Conservation (phyloP, 768 basidiomycete genomes). For the Agaricus bisporus region DNA sequence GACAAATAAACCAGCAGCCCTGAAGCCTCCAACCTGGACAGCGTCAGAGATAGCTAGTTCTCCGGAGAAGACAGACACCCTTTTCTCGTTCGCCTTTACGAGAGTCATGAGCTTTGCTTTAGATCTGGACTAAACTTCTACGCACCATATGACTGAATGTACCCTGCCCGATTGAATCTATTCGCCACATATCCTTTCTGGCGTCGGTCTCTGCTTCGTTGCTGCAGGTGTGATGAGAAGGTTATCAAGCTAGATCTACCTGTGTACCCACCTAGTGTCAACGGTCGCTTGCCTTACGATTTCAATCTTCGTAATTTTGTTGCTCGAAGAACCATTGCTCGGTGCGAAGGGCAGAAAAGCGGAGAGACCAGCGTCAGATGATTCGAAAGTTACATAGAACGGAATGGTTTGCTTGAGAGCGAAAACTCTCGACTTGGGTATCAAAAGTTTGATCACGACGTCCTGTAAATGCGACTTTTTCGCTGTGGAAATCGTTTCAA, state of each 20-base stretch:
- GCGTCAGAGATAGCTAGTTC: slow-evolving; percentile 46
- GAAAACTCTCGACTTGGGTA: slow-evolving; percentile 58
- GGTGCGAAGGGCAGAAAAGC: slow-evolving; percentile 59
- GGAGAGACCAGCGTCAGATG: slow-evolving; percentile 48
- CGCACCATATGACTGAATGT: slow-evolving; percentile 50
- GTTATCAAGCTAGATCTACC: neutral
- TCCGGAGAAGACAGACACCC: slow-evolving; percentile 57
- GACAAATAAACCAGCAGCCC: slow-evolving; percentile 55
- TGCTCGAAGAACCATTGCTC: slow-evolving; percentile 21
- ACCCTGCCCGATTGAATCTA: slow-evolving; percentile 61
- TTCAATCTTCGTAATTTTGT: slow-evolving; percentile 44
- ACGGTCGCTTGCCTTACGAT: slow-evolving; percentile 63
- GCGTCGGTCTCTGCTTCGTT: slow-evolving; percentile 40
- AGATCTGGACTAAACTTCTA: slow-evolving; percentile 6
- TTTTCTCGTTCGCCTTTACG: slow-evolving; percentile 54
- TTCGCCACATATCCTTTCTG: slow-evolving; percentile 69
- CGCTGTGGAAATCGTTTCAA: slow-evolving; percentile 34
- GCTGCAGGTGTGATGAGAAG: slow-evolving; percentile 21
- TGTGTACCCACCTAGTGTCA: slow-evolving; percentile 45
- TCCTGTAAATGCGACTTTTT: slow-evolving; percentile 33
- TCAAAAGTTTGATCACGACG: slow-evolving; percentile 36
- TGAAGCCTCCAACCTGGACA: slow-evolving; percentile 57
- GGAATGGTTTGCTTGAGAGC: slow-evolving; percentile 55
- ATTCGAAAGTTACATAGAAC: slow-evolving; percentile 58
- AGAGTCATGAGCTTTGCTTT: neutral